These are phyloP conservation scores for Skeletonema menzelii DNA, from an alignment of 108 stramenopile genomes.

Conservation along the genomic window DNA sequence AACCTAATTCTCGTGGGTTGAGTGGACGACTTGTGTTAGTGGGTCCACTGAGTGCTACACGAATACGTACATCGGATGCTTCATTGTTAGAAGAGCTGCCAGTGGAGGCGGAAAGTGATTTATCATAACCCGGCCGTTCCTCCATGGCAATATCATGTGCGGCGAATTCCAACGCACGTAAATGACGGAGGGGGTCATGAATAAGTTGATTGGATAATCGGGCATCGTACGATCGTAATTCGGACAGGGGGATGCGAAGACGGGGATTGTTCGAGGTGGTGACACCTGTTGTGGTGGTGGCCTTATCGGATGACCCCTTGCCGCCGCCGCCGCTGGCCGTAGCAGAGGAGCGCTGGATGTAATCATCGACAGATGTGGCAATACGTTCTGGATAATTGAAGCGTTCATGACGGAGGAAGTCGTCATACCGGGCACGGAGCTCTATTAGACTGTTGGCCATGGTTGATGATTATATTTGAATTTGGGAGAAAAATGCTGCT, in stretches of 20 bases:
- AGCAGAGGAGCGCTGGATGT: conserved; percentile 44
- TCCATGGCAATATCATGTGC: conserved; percentile 75
- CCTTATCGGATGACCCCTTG: neutral
- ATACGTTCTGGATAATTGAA: conserved; percentile 52
- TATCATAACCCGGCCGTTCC: conserved; percentile 78
- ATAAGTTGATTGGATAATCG: conserved; percentile 55
- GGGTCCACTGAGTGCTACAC: conserved; percentile 76
- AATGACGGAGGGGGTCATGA: conserved; percentile 73
- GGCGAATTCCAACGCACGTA: conserved; percentile 78
- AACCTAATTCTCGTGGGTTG: conserved; percentile 73
- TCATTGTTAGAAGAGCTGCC: neutral
- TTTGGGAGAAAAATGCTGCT: neutral
- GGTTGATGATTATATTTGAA: neutral
- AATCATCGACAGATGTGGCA: conserved; percentile 70
- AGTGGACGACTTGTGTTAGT: conserved; percentile 56
- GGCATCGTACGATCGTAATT: conserved; percentile 67
- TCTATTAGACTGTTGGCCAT: conserved; percentile 29
- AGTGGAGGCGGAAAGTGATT: conserved; percentile 16
- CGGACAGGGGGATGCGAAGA: conserved; percentile 62
- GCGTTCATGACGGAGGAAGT: conserved; percentile 45
- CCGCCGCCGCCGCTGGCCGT: neutral
- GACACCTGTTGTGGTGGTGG: conserved; percentile 1
- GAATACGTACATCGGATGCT: conserved; percentile 43
- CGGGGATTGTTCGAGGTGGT: conserved; percentile 56
- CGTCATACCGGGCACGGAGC: conserved; percentile 41